Evolutionary conservation across 768 basidiomycete species (phyloP), one percentile per base, ranked within the genome.

Genomic region (Rhodotorula kratochvilovae): DNA sequence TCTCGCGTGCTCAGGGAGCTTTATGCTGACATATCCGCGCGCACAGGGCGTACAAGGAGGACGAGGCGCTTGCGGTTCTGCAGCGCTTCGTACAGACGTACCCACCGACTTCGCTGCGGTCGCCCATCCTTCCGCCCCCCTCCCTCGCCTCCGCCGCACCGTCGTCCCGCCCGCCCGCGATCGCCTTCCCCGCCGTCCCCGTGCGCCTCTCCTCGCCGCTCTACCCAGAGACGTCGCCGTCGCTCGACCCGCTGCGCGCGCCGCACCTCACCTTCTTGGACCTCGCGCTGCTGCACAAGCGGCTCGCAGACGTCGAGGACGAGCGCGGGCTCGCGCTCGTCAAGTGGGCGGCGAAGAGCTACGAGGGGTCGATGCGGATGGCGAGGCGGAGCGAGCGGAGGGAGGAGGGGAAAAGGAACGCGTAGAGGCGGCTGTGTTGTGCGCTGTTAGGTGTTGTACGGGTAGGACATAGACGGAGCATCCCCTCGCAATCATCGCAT

Each of bases 61-160:
- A 48, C 36, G 74, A 75, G 46, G 74, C 71, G 48, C 70, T 73
- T 56, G 23, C 33, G 12, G 62, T 72, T 66, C 48, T 76, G 59
- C 54, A 72, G 19, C 31, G 68, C 27, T 67, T 77, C 76, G 63
- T 73, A 57, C 11, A 50, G 21, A 54, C 39, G n/a, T 72, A 67
- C 56, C 71, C 74, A 2, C 71, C 74, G 13, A 13, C 54, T 6
- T 29, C 27, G 27, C 27, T 59, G 13, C 4, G 50, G n/a, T 57
- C 72, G 5, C 51, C 56, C 23, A 12, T 42, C 3, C 61, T 53
- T 1, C 69, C 72, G 16, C 53, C 42, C 42, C 0, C 17, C 25
- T 3, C 57, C 33, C 19, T 29, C 27, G 21, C n/a, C 21, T 11
- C 31, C 39, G 1, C 33, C 36, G 25, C 61, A 42, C 25, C 66